Evolutionary conservation across 2,329 filamentous ascomycete species (phyloP).

Genomic region (Harringtonia lauricola): DNA sequence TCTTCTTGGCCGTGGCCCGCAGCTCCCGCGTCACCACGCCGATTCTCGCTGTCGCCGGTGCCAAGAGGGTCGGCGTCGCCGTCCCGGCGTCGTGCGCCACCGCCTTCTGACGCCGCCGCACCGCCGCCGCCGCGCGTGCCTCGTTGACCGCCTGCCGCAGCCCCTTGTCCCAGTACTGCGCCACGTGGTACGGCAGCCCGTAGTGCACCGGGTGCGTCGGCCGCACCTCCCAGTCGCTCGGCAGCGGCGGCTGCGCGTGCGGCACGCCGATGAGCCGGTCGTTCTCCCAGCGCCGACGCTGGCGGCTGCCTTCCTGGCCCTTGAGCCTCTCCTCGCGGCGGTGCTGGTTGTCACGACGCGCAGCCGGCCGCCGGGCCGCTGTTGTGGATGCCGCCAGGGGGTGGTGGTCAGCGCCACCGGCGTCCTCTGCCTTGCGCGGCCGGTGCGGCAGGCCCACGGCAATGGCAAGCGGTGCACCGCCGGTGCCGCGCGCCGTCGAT

Average conservation of each 20-base stretch:
- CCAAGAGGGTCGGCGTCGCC: conserved; percentile 1
- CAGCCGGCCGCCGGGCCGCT: conserved; percentile 27
- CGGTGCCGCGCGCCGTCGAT: conserved; percentile 45
- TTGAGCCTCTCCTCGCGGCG: conserved; percentile 68
- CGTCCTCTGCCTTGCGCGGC: not conserved
- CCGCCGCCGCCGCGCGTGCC: conserved; percentile 27
- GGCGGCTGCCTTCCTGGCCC: conserved; percentile 81
- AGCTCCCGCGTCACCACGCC: conserved; percentile 68
- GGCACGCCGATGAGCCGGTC: conserved; percentile 82
- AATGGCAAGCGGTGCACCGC: conserved; percentile 58
- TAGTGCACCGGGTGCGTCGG: conserved; percentile 69
- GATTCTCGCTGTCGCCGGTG: conserved; percentile 23
- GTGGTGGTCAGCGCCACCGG: conserved; percentile 8
- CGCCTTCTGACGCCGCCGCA: conserved; percentile 29
- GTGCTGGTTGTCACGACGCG: conserved; percentile 41
- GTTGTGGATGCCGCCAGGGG: conserved; percentile 12
- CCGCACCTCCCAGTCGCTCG: conserved; percentile 71
- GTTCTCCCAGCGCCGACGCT: conserved; percentile 90
- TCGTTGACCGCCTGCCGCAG: conserved; percentile 38
- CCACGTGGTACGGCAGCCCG: conserved; percentile 75
- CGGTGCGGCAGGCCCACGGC: conserved; percentile 37
- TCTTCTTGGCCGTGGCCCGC: conserved; percentile 68
- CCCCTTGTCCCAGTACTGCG: conserved; percentile 68
- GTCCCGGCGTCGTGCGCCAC: conserved; percentile 28
- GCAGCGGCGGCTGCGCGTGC: conserved; percentile 69